Evolutionary conservation across 768 basidiomycete species (phyloP).

Genomic region (Boletus sp.): DNA sequence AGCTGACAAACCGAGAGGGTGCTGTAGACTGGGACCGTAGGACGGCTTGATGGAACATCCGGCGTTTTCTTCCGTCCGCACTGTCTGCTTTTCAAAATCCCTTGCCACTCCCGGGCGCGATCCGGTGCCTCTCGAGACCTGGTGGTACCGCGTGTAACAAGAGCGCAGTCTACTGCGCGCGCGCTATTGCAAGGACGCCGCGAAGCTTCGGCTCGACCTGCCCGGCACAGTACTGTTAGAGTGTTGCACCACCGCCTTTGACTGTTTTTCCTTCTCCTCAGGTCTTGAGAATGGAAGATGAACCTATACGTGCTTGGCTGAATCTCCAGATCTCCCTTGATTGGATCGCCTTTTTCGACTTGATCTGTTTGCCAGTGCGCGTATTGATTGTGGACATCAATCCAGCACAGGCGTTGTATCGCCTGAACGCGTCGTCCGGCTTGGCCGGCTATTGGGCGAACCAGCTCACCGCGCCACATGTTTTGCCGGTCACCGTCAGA

Average conservation of each 20-base stretch:
- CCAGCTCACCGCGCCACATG: background rate
- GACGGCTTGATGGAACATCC: slow-evolving; percentile 12
- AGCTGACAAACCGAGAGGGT: background rate
- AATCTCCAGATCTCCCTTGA: background rate
- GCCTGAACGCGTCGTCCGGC: background rate
- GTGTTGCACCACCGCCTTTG: background rate
- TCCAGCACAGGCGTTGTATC: background rate
- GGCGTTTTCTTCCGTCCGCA: slow-evolving; percentile 1
- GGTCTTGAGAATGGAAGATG: background rate
- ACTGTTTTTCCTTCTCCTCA: too few species aligned
- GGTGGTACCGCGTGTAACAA: background rate
- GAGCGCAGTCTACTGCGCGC: background rate
- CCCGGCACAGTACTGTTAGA: background rate
- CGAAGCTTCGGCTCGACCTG: background rate
- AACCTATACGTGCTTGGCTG: background rate
- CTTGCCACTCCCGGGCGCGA: background rate
- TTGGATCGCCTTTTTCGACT: background rate
- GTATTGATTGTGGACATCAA: background rate
- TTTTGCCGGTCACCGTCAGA: too few species aligned
- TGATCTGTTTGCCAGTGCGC: slow-evolving; percentile 1
- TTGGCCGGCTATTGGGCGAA: background rate
- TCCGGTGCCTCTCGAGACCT: background rate
- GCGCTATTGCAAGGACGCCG: background rate
- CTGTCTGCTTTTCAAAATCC: slow-evolving; percentile 5
- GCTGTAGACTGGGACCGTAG: background rate